phyloP scores from a whole-genome alignment of 1,284 basidiomycete genomes.

The Porogramme epimiltina region DNA sequence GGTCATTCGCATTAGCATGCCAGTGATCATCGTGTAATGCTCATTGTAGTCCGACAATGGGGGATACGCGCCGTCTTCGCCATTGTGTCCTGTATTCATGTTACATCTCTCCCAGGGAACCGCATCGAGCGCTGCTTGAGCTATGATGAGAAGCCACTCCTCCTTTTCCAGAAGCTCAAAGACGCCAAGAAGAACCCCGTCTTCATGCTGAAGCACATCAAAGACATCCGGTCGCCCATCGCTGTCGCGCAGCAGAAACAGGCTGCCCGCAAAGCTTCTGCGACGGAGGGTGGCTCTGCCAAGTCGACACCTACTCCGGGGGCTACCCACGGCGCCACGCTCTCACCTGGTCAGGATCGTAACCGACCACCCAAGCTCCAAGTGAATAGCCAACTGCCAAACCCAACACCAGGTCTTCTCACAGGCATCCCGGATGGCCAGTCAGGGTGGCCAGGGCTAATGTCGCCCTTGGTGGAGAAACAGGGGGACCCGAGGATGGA shows the following conservation, averaged over 20 bases:
- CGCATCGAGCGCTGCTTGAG: constrained; percentile 92
- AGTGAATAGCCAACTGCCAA: constrained; percentile 53
- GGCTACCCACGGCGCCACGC: constrained; percentile 18
- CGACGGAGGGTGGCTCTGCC: constrained; percentile 28
- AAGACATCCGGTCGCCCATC: constrained; percentile 96
- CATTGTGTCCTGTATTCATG: constrained; percentile 4
- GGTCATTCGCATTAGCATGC: too few relatives aligned
- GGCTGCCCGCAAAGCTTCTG: constrained; percentile 74
- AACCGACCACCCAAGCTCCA: constrained; percentile 64
- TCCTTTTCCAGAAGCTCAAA: constrained; percentile 97
- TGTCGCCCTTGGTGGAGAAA: constrained; percentile 60
- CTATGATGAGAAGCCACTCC: constrained; percentile 96
- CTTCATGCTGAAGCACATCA: constrained; percentile 98
- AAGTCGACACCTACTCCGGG: constrained; percentile 30
- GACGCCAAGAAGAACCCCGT: constrained; percentile 97
- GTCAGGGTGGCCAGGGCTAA: constrained; percentile 74
- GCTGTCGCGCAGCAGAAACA: constrained; percentile 95
- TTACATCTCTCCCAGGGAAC: constrained; percentile 47
- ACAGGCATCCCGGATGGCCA: constrained; percentile 56
- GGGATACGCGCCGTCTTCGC: too few relatives aligned
- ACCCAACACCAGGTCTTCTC: constrained; percentile 38
- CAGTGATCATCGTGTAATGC: too few relatives aligned
- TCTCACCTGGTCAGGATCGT: constrained; percentile 24
- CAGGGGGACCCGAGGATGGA: constrained; percentile 36
- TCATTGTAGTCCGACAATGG: too few relatives aligned